These are phyloP conservation scores for Botrytis porri DNA, from an alignment of 2,329 filamentous ascomycete genomes.

Conservation along the genomic window DNA sequence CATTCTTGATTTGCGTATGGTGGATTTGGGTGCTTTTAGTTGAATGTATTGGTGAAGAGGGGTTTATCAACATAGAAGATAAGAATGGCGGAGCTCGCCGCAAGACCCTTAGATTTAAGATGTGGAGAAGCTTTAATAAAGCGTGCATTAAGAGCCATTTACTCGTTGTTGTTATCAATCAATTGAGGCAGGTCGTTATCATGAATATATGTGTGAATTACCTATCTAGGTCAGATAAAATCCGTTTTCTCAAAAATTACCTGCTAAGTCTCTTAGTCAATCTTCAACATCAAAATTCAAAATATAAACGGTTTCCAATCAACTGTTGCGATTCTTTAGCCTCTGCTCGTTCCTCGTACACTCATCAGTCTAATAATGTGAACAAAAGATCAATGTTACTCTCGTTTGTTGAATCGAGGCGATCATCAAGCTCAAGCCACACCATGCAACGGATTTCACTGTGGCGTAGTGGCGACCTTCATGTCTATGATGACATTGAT, in stretches of 20 bases:
- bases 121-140: slow-evolving; percentile 2
- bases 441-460: background rate
- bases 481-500: slow-evolving; percentile 13
- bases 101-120: background rate
- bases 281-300: background rate
- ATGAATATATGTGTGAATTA: background rate
- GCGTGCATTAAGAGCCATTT: background rate
- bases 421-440: background rate
- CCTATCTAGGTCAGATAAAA: background rate
- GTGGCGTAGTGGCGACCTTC: background rate
- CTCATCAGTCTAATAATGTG: background rate
- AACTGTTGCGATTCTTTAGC: background rate
- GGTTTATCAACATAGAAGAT: slow-evolving; percentile 1
- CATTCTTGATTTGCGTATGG: background rate
- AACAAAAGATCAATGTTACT: background rate
- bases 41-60: background rate
- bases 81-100: slow-evolving; percentile 10
- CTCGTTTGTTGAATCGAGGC: background rate
- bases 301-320: background rate
- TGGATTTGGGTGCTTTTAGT: background rate
- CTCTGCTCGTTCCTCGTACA: background rate
- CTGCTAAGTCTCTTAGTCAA: background rate
- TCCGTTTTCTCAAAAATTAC: background rate
- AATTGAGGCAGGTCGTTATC: background rate
- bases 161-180: background rate